Evolutionary conservation across 768 basidiomycete species (phyloP), one percentile per base, ranked within the genome.

Genomic region (Crucibulum laeve): DNA sequence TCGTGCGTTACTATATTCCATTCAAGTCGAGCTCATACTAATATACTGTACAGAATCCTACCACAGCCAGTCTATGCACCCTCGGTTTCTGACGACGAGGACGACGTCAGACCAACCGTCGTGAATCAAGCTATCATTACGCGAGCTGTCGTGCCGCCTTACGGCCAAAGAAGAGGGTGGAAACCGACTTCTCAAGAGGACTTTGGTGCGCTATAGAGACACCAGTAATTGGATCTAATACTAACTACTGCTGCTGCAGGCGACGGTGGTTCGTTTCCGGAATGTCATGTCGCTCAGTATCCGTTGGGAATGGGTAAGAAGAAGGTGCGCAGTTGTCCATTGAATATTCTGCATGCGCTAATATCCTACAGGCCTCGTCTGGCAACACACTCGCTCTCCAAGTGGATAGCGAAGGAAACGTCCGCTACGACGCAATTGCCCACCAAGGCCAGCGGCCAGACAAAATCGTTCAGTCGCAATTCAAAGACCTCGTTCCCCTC

Each of bases 201-300:
- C 56, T 98, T 86, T 63, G 88, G 87, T 86, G 52, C 53, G 82
- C n/a, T 63, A 48, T 25, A 25, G 26, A 26, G 21, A 10, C 42
- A 33, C 25, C 40, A 45, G 32, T 48, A 33, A 22, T 47, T 15
- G 4, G 26, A 10, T 34, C 4, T 38, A 23, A 32, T 40, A 28
- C 47, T 35, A 36, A 32, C 43, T 21, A 38, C 49, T 40, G 40
- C 23, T 42, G 34, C 48, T 37, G 18, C 40, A 87, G 85, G 82
- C 45, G 85, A 91, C 57, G 90, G 91, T 50, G 91, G 91, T 53
- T 73, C 91, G 44, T 91, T 84, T 65, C 92, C 92, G 3, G 92
- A 99, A 70, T 97, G 94, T 63, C 92, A 94, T 75, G 70, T 95
- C 41, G 96, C 96, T 4, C 95, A 99, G 62, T 99, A 96, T 69